phyloP scores from a whole-genome alignment of 2,329 filamentous ascomycete genomes.

The Juglanconis oblonga region DNA sequence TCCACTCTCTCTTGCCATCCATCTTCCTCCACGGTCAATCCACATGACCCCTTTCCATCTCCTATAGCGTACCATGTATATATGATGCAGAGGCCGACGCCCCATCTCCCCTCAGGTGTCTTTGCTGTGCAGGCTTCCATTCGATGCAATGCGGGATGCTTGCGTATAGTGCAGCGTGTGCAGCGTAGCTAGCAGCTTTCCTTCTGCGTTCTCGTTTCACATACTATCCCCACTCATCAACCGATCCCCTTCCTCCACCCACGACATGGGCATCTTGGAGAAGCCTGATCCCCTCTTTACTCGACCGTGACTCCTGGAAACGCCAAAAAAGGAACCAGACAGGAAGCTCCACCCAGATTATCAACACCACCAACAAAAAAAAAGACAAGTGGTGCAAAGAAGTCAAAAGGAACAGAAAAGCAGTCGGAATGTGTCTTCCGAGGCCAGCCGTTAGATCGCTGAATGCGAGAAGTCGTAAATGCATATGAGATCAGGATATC shows the following conservation, averaged over 20 bases:
- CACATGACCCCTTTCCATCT: background rate
- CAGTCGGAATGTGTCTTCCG: background rate
- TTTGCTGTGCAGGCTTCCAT: background rate
- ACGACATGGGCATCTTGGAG: background rate
- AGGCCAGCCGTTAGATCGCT: slow-evolving; percentile 14
- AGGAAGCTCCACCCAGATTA: background rate
- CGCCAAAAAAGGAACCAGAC: slow-evolving; percentile 7
- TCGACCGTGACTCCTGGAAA: background rate
- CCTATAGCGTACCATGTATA: background rate
- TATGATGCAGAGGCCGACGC: background rate
- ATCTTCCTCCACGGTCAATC: background rate
- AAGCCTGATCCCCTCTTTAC: background rate
- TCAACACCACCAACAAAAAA: background rate
- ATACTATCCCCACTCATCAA: too few relatives aligned
- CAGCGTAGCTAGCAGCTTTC: background rate
- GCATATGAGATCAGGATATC: slow-evolving; percentile 17
- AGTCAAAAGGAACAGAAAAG: slow-evolving; percentile 5
- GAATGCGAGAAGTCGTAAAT: slow-evolving; percentile 16
- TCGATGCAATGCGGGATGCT: background rate
- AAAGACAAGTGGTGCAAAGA: background rate
- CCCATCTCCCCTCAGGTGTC: background rate
- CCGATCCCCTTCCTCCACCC: background rate
- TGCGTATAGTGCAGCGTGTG: background rate
- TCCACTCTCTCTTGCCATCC: background rate
- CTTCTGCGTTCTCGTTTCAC: too few relatives aligned